Evolutionary conservation across 2,329 filamentous ascomycete species (phyloP).

Genomic region (Fusarium proliferatum): DNA sequence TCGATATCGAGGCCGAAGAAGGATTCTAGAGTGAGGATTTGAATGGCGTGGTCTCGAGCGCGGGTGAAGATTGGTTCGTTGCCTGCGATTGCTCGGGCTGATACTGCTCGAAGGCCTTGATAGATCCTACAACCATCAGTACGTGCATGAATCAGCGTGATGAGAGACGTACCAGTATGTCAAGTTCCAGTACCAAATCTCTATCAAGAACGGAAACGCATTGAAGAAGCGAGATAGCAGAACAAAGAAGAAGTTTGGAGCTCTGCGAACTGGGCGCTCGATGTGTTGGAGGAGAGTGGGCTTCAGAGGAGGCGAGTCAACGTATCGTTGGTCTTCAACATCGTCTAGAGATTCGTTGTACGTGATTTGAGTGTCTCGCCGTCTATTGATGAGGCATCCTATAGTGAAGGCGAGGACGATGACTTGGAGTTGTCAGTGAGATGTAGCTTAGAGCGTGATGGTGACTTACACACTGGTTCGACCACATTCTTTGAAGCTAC

Average conservation of each 20-base stretch:
- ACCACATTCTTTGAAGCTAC: constrained; percentile 14
- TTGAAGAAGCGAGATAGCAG: constrained; percentile 47
- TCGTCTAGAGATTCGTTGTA: constrained; percentile 19
- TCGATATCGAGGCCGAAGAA: constrained; percentile 54
- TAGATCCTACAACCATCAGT: constrained; percentile 49
- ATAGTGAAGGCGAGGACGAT: constrained; percentile 38
- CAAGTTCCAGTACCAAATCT: constrained; percentile 53
- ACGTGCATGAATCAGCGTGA: neutral
- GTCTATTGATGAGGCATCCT: constrained; percentile 43
- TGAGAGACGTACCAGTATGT: constrained; percentile 46
- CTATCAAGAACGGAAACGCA: constrained; percentile 48
- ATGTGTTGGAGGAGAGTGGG: constrained; percentile 21
- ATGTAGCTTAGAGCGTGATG: neutral
- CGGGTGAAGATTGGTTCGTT: constrained; percentile 52
- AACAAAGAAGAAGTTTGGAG: constrained; percentile 40
- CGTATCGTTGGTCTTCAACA: constrained; percentile 31
- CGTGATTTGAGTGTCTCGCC: constrained; percentile 1
- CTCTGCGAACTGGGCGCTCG: constrained; percentile 26
- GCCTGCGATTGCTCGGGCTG: constrained; percentile 54
- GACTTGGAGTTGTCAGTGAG: constrained; percentile 10
- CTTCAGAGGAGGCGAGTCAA: constrained; percentile 40
- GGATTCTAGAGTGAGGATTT: constrained; percentile 54
- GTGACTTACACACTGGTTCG: constrained; percentile 32
- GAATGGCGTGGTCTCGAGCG: constrained; percentile 54
- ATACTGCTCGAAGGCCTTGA: constrained; percentile 56